These are phyloP conservation scores for Pichia sp. DNA, from an alignment of 1,139 yeast species.

Conservation along the genomic window DNA sequence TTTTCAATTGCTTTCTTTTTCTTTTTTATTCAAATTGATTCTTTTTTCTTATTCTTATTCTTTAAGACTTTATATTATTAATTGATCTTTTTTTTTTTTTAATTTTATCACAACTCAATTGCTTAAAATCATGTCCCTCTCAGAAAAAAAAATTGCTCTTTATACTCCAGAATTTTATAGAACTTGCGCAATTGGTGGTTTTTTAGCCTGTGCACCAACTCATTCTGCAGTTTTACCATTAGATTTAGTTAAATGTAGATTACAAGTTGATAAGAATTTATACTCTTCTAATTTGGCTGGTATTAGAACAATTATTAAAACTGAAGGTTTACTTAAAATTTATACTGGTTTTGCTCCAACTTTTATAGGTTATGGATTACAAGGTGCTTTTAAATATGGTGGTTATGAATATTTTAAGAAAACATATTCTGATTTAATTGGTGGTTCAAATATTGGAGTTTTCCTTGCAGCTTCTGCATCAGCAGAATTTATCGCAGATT, in stretches of 20 bases:
- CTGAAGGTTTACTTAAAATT: conserved; percentile 67
- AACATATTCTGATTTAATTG: conserved; percentile 61
- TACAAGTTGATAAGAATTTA: conserved; percentile 71
- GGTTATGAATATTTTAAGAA: conserved; percentile 86
- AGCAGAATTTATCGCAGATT: conserved; percentile 88
- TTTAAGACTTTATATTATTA: too few species aligned
- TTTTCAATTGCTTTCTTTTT: too few species aligned
- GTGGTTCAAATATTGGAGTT: conserved; percentile 66
- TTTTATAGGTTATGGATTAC: conserved; percentile 81
- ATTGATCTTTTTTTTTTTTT: neutral
- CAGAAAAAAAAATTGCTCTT: conserved; percentile 27
- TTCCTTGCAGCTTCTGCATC: conserved; percentile 82
- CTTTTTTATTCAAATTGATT: neutral
- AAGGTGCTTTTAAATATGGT: conserved; percentile 96
- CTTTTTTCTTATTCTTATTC: neutral
- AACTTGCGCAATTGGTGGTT: conserved; percentile 85
- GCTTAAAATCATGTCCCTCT: neutral
- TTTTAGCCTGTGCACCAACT: conserved; percentile 91
- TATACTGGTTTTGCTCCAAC: conserved; percentile 90
- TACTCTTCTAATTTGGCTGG: conserved; percentile 76
- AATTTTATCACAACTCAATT: neutral
- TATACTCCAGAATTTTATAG: conserved; percentile 69
- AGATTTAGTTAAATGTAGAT: conserved; percentile 86
- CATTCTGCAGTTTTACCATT: conserved; percentile 89
- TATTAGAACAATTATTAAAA: conserved; percentile 62